These are phyloP conservation scores for Cryptococcus depauperatus DNA, from an alignment of 1,284 basidiomycete genomes.

Conservation along the genomic window DNA sequence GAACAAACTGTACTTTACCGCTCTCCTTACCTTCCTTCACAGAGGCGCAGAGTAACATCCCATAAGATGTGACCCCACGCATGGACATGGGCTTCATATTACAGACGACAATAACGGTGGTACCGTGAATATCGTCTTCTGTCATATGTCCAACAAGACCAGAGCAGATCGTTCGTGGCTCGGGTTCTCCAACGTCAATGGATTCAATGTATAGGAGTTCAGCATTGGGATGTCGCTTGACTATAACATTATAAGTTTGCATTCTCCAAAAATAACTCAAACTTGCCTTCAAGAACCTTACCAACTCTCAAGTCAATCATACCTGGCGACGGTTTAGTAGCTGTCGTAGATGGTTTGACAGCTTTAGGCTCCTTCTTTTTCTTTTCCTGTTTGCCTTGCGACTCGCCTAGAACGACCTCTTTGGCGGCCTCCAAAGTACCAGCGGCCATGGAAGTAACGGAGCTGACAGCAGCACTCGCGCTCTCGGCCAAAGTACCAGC, in stretches of 20 bases:
- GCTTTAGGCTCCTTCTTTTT: constrained; percentile 37
- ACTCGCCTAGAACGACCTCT: constrained; percentile 22
- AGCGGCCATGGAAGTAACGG: constrained; percentile 13
- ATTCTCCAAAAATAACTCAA: background rate
- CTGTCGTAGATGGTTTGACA: constrained; percentile 43
- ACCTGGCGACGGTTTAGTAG: constrained; percentile 70
- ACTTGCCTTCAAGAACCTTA: constrained; percentile 75
- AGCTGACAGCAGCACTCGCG: constrained; percentile 14
- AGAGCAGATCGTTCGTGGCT: constrained; percentile 86
- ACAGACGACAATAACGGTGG: constrained; percentile 74
- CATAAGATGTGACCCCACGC: constrained; percentile 92
- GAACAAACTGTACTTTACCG: constrained; percentile 83
- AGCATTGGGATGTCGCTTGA: constrained; percentile 88
- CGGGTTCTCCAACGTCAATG: constrained; percentile 86
- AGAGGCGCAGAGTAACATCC: constrained; percentile 89
- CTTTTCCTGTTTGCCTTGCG: constrained; percentile 24
- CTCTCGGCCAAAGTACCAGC: constrained; percentile 15
- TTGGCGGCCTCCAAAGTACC: constrained; percentile 24
- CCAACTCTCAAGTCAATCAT: constrained; percentile 93
- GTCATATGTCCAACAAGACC: constrained; percentile 91
- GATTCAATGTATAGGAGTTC: constrained; percentile 86
- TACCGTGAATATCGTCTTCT: constrained; percentile 83
- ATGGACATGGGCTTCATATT: constrained; percentile 92
- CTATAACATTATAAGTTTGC: constrained; percentile 44
- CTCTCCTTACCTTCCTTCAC: constrained; percentile 79